Percentiles rank a stretch among this genome's conserved stretches.
These are phyloP conservation scores for Trametes coccinea DNA, from an alignment of 768 basidiomycete species.

Conservation along the genomic window DNA sequence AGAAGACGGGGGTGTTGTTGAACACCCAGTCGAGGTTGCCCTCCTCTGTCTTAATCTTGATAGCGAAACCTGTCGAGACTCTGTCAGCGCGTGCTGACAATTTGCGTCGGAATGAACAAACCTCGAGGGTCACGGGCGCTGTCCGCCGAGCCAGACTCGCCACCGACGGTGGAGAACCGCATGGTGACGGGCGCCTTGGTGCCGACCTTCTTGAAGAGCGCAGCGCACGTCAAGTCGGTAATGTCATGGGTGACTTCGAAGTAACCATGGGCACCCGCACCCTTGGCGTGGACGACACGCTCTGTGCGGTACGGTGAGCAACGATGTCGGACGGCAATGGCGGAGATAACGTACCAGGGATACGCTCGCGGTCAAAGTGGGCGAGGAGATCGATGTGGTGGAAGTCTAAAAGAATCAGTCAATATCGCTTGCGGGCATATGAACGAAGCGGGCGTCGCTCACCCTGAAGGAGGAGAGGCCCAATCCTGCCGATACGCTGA, in stretches of 20 bases:
- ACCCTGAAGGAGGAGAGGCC: constrained; percentile 92
- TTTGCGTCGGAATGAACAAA: constrained; percentile 5
- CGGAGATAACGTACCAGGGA: constrained; percentile 49
- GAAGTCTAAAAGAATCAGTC: constrained; percentile 60
- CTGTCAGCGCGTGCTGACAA: neutral
- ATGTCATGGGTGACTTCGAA: constrained; percentile 89
- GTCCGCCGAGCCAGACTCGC: constrained; percentile 86
- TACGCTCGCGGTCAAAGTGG: constrained; percentile 93
- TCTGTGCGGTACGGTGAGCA: constrained; percentile 38
- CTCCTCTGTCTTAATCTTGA: constrained; percentile 86
- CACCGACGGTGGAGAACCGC: constrained; percentile 93
- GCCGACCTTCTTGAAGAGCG: constrained; percentile 63
- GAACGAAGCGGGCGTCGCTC: constrained; percentile 22
- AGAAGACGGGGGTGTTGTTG: constrained; percentile 93
- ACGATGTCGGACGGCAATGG: constrained; percentile 1
- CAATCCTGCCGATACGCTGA: constrained; percentile 70
- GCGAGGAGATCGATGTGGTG: constrained; percentile 87
- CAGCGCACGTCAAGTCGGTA: constrained; percentile 75
- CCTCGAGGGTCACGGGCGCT: constrained; percentile 86
- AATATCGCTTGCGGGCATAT: constrained; percentile 1
- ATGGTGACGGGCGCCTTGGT: constrained; percentile 73
- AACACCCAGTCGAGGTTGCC: constrained; percentile 93
- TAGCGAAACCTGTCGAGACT: constrained; percentile 66
- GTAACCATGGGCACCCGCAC: constrained; percentile 89
- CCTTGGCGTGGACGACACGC: constrained; percentile 93